These are phyloP conservation scores for Solanum paucissectum DNA, from an alignment of 257 asterid species.

Conservation along the genomic window DNA sequence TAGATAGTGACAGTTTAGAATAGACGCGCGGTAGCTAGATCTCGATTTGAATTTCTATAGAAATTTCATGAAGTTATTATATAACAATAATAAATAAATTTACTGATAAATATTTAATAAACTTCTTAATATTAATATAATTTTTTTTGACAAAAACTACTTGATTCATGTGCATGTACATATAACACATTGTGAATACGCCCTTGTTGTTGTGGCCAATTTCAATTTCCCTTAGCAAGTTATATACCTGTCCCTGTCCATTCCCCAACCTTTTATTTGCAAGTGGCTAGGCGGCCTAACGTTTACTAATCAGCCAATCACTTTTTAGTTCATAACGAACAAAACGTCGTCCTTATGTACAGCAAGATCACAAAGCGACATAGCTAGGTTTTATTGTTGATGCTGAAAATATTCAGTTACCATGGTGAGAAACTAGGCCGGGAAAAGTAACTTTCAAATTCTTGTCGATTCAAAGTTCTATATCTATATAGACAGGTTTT, in stretches of 20 bases:
- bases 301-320: background rate
- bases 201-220: background rate
- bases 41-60: background rate
- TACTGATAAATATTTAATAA: background rate
- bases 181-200: background rate
- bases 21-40: background rate
- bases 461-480: no score
- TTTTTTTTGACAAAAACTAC: background rate
- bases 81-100: background rate
- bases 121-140: background rate
- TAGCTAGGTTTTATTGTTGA: background rate
- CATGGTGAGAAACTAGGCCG: no score
- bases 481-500: no score
- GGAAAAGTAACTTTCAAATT: no score
- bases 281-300: background rate
- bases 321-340: background rate
- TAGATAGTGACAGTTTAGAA: conserved; percentile 4
- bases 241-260: background rate
- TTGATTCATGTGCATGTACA: background rate
- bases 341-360: background rate
- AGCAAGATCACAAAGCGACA: background rate
- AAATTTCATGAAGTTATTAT: background rate
- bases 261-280: background rate
- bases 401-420: background rate
- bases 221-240: background rate